phyloP scores from a whole-genome alignment of 1,139 yeast species.

The Tardiomyces blankii region DNA sequence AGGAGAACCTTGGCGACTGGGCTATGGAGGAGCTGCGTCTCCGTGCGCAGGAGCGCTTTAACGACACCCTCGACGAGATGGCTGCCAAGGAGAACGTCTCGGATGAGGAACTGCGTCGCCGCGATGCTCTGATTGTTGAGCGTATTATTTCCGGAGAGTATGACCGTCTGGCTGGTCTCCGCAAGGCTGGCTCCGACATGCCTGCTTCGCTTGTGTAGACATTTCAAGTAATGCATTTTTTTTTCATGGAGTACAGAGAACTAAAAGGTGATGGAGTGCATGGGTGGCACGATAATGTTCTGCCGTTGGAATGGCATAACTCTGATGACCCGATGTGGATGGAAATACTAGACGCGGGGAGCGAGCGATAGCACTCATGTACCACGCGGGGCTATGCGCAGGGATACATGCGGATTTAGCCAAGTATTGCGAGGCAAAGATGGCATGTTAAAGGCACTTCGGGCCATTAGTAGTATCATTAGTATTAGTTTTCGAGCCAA shows the following conservation, averaged over 20 bases:
- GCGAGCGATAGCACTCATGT: no score
- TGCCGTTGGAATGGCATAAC: no score
- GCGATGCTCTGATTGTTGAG: slow-evolving; percentile 73
- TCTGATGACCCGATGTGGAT: neutral
- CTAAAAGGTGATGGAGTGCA: neutral
- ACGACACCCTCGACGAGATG: slow-evolving; percentile 44
- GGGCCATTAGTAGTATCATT: no score
- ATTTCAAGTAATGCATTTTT: neutral
- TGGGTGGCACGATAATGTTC: no score
- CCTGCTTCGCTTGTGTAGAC: slow-evolving; percentile 24
- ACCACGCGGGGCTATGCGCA: no score
- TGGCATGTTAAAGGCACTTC: no score
- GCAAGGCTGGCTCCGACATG: slow-evolving; percentile 33
- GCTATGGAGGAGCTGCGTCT: slow-evolving; percentile 74
- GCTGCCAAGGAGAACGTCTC: slow-evolving; percentile 39
- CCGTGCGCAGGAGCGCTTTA: slow-evolving; percentile 63
- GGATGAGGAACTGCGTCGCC: slow-evolving; percentile 48
- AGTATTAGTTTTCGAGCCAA: no score
- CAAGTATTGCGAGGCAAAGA: no score
- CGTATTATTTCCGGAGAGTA: slow-evolving; percentile 78
- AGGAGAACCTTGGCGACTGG: slow-evolving; percentile 48
- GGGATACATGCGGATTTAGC: no score
- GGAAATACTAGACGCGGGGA: neutral
- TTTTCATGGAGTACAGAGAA: neutral
- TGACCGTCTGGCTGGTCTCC: slow-evolving; percentile 65